Evolutionary conservation across 352 stramenopile species (phyloP), one percentile per base, ranked within the genome.

Genomic region (Globisporangium yorkense): DNA sequence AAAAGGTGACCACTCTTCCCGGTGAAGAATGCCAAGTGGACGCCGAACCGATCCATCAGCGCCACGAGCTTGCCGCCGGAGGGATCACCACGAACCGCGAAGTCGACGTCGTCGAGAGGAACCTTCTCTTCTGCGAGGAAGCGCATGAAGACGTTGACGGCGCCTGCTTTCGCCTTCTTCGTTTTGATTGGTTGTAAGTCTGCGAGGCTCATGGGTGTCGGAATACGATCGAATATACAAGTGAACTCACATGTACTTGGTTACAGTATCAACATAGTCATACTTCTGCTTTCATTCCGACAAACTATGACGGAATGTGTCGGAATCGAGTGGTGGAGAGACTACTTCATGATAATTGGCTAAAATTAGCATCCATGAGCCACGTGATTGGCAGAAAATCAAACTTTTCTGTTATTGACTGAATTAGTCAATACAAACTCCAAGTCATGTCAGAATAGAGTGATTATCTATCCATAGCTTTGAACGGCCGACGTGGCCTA

Each of bases 21-120:
- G 12, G 49, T 48, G 6, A n/a, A 41, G 31, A 66, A 51, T 1
- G 59, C 61, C 7, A 69, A 41, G 45, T 69, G 52, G 6, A 63
- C 33, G 31, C 56, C 66, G 39, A 72, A 72, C 3, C 56, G 43
- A 35, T 72, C 61, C 61, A 69, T 66, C 10, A 71, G 20, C 1
- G 56, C 44, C 10, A 68, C 44, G 2, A 71, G 39, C 1, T 35
- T 61, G 8, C 37, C 44, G 20, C 46, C 60, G 35, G 44, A 52
- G 2, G 37, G 12, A 24, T 71, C 65, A 7, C 21, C 40, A 7
- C 27, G 41, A 2, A 71, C 45, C 7, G 54, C 33, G 3, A 43
- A 16, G 8, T 56, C 51, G 9, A 65, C 54, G 21, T 56, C 29
- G 7, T 40, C 33, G 2, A 63, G n/a, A 3, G 40, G 29, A 9